Evolutionary conservation across 2,329 filamentous ascomycete species (phyloP).

Genomic region (Aspergillus unguis): DNA sequence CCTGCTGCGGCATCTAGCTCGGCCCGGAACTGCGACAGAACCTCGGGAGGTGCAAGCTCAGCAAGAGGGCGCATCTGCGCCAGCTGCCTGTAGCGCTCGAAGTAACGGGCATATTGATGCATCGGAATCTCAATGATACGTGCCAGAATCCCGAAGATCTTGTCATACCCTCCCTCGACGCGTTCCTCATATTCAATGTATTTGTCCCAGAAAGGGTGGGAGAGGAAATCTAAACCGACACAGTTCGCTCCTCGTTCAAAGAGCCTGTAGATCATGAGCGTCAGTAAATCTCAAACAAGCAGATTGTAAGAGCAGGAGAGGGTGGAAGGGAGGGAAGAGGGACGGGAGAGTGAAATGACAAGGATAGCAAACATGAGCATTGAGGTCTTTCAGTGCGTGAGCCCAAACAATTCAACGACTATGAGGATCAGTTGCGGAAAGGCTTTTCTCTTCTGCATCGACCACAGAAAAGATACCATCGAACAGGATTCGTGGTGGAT

Average conservation of each 20-base stretch:
- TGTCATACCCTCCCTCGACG: conserved; percentile 70
- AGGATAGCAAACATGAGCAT: conserved; percentile 47
- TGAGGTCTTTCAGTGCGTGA: conserved; percentile 34
- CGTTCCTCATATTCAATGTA: conserved; percentile 97
- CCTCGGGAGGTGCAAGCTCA: conserved; percentile 69
- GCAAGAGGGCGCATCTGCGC: conserved; percentile 68
- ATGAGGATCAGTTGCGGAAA: conserved; percentile 31
- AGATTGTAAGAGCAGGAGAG: conserved; percentile 25
- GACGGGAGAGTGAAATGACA: conserved; percentile 37
- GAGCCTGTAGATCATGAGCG: conserved; percentile 55
- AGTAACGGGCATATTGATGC: conserved; percentile 94
- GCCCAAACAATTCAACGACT: conserved; percentile 40
- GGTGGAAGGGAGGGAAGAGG: conserved; percentile 27
- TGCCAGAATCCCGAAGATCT: conserved; percentile 77
- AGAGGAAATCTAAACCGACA: conserved; percentile 88
- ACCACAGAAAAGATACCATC: conserved; percentile 32
- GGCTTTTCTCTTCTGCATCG: conserved; percentile 29
- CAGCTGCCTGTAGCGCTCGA: conserved; percentile 79
- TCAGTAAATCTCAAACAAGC: conserved; percentile 38
- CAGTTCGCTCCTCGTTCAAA: conserved; percentile 84
- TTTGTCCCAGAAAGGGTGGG: conserved; percentile 98
- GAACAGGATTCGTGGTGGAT: conserved; percentile 30
- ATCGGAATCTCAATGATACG: conserved; percentile 87
- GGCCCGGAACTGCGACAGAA: conserved; percentile 63
- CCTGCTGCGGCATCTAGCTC: conserved; percentile 62